Evolutionary conservation across 2,329 filamentous ascomycete genomes (phyloP), one percentile per base, ranked within the genome.

Genomic region (Paecilomyces sp.): DNA sequence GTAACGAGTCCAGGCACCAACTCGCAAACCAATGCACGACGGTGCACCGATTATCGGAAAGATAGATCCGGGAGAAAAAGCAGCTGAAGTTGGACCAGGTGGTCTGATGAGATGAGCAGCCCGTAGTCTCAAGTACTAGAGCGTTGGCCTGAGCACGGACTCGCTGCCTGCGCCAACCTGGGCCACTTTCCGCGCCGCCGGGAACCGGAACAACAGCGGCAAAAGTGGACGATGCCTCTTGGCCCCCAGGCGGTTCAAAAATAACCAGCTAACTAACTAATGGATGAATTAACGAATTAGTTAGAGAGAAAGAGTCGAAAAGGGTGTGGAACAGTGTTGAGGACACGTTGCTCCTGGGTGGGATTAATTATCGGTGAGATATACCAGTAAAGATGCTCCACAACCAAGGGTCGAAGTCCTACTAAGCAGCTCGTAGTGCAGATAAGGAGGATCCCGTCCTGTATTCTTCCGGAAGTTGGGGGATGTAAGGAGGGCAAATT

Each of bases 91-190:
- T 34, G 25, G 57, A 36, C 57, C 34, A 58, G 57, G 57, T 54
- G 57, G 57, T 52, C 57, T 18, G 57, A 54, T 28, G 47, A 22
- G 53, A 28, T 6, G 25, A 33, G 31, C 31, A 33, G 31, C 31
- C 31, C 8, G 31, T 30, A 55, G 28, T 36, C 30, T 15, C 15
- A 31, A 31, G 28, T 31, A 55, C 54, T 28, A 28, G 30, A 15
- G 52, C 52, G 52, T 30, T 33, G 50, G 31, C 15, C 24, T 33
- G 54, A 58, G 51, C 57, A 54, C 50, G 57, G 51, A 24, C 57
- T 22, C 22, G 28, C 33, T 24, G 22, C 51, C 13, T 13, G 12
- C 9, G 4, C 11, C 6, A 53, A 30, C 24, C 18, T 18, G 22
- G 3, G n/a, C 51, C 51, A 11, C 51, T 47, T 18, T 47, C 15